A percentile compares a stretch with the other conserved stretches of the same genome.
These are phyloP conservation scores for Sanghuangporus weigelae DNA, from an alignment of 1,284 basidiomycete genomes.

Conservation along the genomic window DNA sequence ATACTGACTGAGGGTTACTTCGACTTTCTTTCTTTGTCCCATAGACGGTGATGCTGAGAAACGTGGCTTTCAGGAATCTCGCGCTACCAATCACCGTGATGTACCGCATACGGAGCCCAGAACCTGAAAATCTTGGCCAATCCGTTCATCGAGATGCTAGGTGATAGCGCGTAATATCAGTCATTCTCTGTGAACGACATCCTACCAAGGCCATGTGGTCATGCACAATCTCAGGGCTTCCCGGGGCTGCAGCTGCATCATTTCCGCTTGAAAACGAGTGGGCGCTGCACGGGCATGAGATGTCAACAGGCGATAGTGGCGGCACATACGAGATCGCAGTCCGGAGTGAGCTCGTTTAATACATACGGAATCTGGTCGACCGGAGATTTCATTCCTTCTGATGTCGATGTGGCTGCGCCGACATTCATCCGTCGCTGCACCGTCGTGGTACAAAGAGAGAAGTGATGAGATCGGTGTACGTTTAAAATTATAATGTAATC, in stretches of 20 bases:
- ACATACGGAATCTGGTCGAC: neutral
- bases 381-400: neutral
- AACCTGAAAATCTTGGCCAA: slow-evolving; percentile 1
- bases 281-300: neutral
- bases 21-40: neutral
- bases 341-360: neutral
- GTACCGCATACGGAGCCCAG: neutral
- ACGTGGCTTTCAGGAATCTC: neutral
- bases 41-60: neutral
- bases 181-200: too few species aligned
- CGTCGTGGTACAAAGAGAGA: slow-evolving; percentile 4
- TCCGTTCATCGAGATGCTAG: neutral
- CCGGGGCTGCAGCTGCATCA: neutral
- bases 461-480: neutral
- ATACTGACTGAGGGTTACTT: neutral
- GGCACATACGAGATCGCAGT: neutral
- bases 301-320: neutral
- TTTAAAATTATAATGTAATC: neutral
- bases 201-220: neutral
- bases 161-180: neutral
- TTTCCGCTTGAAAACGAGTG: neutral
- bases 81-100: too few species aligned
- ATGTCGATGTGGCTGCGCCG: neutral
- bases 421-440: neutral
- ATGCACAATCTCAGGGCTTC: neutral